Base-by-base conservation (phyloP, 1,284 basidiomycete genomes). In the Volvariella surrecta region DNA sequence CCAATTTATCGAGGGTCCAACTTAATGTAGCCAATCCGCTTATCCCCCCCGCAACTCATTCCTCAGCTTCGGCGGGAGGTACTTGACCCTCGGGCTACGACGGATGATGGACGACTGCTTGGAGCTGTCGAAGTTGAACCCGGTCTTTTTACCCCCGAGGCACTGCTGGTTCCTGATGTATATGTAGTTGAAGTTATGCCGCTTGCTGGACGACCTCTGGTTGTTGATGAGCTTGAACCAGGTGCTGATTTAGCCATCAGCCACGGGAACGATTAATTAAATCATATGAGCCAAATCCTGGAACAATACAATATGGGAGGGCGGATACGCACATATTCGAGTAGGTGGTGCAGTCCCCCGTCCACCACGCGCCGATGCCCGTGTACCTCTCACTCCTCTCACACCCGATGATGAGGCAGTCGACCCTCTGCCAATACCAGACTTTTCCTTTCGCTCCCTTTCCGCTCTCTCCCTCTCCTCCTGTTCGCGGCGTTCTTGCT, bases 321-420 rank as follows among this genome's bases (percentile, higher is more conserved):
- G 11, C 11, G 24, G 24, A 28, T 11, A 31, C 40, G 16, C 32
- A 43, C 45, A 40, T 32, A 19, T 35, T 18, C 45, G 45, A 31
- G 40, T 34, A 2, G 30, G 13, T 19, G 59, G 54, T 3, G 59
- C 50, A 9, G 56, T 58, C 4, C 61, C 63, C 46, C 64, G 60
- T 35, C 53, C 49, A 11, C 65, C 67, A 37, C 67, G 60, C 56
- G 61, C 65, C 1, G 68, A 68, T 2, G 73, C 73, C 34, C 74
- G 59, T 4, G 74, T 78, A 7, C 77, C 76, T 48, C 75, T 60
- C 11, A 76, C 71, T 11, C 76, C 77, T 53, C 75, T 60, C 1
- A 76, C 64, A 24, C 67, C 64, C 34, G 24, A 28, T 28, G 24
- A 28, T 11, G 24, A 28, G 24, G n/a, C n/a, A n/a, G n/a, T n/a